A percentile compares a stretch with the other conserved stretches of the same genome.
phyloP scores from a whole-genome alignment of 208 protist species.

The Histomonas meleagridis region DNA sequence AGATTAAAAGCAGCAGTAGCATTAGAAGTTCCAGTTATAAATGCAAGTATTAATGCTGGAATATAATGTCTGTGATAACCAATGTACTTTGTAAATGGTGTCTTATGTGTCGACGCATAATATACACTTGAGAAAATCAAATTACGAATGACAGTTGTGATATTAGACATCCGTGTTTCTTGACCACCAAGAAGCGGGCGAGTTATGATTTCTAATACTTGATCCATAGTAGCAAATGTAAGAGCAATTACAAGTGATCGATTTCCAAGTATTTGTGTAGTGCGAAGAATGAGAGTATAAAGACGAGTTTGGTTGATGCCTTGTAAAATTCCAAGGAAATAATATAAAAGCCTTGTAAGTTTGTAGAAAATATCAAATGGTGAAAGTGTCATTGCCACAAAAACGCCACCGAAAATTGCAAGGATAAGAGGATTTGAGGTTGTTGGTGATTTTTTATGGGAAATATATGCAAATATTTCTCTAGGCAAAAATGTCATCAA shows the following conservation, averaged over 20 bases:
- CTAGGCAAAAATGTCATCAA: neutral
- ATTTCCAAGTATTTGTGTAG: no score
- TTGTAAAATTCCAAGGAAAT: neutral
- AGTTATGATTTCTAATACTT: neutral
- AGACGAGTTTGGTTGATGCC: neutral
- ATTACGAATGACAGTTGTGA: neutral
- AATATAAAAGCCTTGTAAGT: neutral
- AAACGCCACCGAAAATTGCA: neutral
- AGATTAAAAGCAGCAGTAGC: no score
- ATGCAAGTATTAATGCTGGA: neutral
- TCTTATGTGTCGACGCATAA: neutral
- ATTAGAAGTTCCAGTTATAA: neutral
- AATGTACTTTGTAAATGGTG: neutral
- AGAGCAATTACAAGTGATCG: neutral
- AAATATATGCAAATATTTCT: neutral
- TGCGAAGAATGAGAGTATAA: neutral
- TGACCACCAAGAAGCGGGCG: neutral
- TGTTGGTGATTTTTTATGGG: neutral
- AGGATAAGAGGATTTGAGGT: neutral
- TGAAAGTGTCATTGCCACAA: neutral
- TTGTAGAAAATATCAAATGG: neutral
- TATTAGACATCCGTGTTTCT: neutral
- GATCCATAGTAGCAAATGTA: neutral
- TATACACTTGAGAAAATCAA: neutral
- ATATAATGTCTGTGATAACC: neutral